Conservation (phyloP, 1,139 yeast species). For the Meyerozyma smithsonii region DNA sequence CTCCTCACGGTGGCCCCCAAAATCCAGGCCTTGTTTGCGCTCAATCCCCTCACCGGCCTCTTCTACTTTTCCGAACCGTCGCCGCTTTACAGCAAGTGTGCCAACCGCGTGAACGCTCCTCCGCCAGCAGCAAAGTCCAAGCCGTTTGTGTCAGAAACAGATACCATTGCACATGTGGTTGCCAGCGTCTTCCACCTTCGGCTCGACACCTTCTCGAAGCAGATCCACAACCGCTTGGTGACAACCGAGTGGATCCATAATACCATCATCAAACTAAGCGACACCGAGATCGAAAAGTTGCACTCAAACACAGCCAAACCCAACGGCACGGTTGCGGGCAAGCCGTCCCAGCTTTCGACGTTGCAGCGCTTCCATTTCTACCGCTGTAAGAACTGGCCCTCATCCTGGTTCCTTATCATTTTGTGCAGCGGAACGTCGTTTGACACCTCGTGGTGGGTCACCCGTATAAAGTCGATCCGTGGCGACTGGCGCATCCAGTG, state of each 20-base stretch:
- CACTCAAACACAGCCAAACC: slow-evolving; percentile 11
- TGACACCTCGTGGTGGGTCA: slow-evolving; percentile 57
- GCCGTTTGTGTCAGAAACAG: slow-evolving; percentile 24
- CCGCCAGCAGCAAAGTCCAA: slow-evolving; percentile 16
- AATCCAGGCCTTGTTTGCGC: slow-evolving; percentile 35
- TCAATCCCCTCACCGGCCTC: slow-evolving; percentile 43
- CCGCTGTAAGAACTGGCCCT: slow-evolving; percentile 66
- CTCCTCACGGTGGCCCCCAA: slow-evolving; percentile 30
- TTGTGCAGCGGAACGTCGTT: slow-evolving; percentile 42
- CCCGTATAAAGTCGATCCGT: slow-evolving; percentile 52
- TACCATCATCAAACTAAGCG: slow-evolving; percentile 47
- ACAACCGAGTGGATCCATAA: slow-evolving; percentile 68
- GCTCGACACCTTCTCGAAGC: slow-evolving; percentile 49
- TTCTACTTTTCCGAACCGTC: slow-evolving; percentile 43
- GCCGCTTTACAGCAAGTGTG: slow-evolving; percentile 31
- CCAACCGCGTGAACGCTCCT: slow-evolving; percentile 30
- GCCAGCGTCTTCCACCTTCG: slow-evolving; percentile 42
- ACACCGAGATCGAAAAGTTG: slow-evolving; percentile 29
- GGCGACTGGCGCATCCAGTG: slow-evolving; percentile 65
- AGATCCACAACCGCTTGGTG: slow-evolving; percentile 48
- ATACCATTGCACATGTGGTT: slow-evolving; percentile 30
- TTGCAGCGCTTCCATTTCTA: slow-evolving; percentile 34
- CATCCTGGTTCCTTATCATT: slow-evolving; percentile 61
- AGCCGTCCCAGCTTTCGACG: neutral
- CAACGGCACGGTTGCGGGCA: neutral